Evolutionary conservation across 1,139 yeast species (phyloP), one percentile per base, ranked within the genome.

Genomic region (Debaryomycetaceae sp.): DNA sequence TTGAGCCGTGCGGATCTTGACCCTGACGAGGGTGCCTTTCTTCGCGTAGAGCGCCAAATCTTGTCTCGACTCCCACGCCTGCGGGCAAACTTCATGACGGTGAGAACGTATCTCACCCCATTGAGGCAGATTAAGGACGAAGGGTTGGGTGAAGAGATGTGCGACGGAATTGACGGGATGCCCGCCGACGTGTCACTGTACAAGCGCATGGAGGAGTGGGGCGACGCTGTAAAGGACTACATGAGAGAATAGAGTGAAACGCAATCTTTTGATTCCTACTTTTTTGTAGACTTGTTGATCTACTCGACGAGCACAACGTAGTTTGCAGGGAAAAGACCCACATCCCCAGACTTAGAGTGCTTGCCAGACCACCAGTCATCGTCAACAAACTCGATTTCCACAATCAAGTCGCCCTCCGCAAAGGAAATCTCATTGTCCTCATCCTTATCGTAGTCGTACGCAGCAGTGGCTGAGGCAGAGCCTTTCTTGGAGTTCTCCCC

Each of bases 361-460:
- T 54, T 67, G 29, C 98, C 98, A 36, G 82, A 68, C 97, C 97
- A 91, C 98, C 98, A 91, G 50, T 86, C 96, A 31, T 85, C 95
- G 45, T 88, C 96, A 11, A 84, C 83, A 55, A 85, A 83, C 44
- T 86, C 95, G 40, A 91, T 83, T 39, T 86, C 84, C 14, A 78
- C 62, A 43, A 91, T 86, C 39, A 68, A 47, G 44, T 86, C 97
- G 30, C 93, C 95, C 51, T 85, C 96, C 20, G 65, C 73, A 56
- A 53, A 85, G 2, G 79, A 73, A 37, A 91, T 67, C 58, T 91
- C 98, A 48, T 89, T 91, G 41, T 83, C 95, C 56, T 89, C 96
- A 22, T 80, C 80, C 15, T 93, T 95, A 33, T 81, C 94, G 54
- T 88, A 86, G 48, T 83, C 93, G 54, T 77, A 86, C 45, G 80